A percentile compares a stretch with the other conserved stretches of the same genome.
These are phyloP conservation scores for Ascoidea tarda DNA, from an alignment of 805 yeast species.

Conservation along the genomic window DNA sequence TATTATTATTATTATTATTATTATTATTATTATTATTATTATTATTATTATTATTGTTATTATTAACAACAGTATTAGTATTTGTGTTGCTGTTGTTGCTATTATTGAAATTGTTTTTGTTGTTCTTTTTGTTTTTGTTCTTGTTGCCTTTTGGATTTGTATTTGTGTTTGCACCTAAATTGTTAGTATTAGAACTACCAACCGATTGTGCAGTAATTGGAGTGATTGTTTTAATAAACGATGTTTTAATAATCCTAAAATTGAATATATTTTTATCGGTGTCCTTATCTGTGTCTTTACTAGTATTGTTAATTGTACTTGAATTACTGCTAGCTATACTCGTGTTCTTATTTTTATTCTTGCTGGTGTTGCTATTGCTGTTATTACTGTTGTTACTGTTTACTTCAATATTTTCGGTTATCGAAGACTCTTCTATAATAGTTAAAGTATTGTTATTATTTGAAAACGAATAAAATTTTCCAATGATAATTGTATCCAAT, in stretches of 20 bases:
- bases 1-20: too few species aligned
- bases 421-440: constrained; percentile 1
- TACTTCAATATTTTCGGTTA: background rate
- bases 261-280: background rate
- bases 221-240: constrained; percentile 7
- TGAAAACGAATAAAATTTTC: constrained; percentile 49
- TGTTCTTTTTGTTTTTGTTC: too few species aligned
- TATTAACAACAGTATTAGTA: background rate
- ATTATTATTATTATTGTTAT: too few species aligned
- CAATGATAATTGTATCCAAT: constrained; percentile 42
- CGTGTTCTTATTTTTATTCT: background rate
- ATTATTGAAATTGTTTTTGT: too few species aligned
- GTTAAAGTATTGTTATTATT: constrained; percentile 20
- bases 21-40: too few species aligned
- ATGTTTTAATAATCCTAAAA: constrained; percentile 4
- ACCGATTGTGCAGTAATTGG: background rate
- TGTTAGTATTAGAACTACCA: background rate
- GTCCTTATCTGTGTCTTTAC: background rate
- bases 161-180: too few species aligned
- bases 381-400: background rate
- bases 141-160: too few species aligned
- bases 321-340: background rate
- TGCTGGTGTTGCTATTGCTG: background rate
- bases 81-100: too few species aligned
- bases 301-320: background rate